These are phyloP conservation scores for Xylaria multiplex DNA, from an alignment of 2,329 filamentous ascomycete species.

Conservation along the genomic window DNA sequence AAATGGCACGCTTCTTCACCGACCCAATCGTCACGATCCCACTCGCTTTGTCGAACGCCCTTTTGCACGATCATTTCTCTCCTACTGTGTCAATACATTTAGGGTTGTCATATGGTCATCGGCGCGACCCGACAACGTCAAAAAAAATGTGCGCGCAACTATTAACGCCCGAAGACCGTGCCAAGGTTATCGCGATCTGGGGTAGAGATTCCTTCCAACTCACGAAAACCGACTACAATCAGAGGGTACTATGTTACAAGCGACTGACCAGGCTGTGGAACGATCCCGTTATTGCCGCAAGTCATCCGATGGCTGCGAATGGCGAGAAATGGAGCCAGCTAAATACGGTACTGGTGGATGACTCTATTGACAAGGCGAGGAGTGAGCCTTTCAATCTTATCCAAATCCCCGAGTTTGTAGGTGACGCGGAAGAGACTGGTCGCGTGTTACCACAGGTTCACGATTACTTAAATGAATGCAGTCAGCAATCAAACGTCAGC, in stretches of 20 bases:
- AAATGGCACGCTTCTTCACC: slow-evolving; percentile 87
- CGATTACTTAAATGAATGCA: slow-evolving; percentile 68
- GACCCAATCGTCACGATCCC: slow-evolving; percentile 64
- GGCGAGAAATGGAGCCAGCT: slow-evolving; percentile 75
- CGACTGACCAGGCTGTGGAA: slow-evolving; percentile 78
- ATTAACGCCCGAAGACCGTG: slow-evolving; percentile 64
- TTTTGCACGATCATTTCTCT: slow-evolving; percentile 73
- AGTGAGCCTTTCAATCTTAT: slow-evolving; percentile 87
- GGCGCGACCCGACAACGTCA: slow-evolving; percentile 77
- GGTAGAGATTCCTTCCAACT: slow-evolving; percentile 80
- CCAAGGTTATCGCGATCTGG: slow-evolving; percentile 76
- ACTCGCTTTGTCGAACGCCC: slow-evolving; percentile 73
- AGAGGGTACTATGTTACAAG: slow-evolving; percentile 90
- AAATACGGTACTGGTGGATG: slow-evolving; percentile 92
- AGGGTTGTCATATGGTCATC: slow-evolving; percentile 92
- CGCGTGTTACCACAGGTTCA: slow-evolving; percentile 67
- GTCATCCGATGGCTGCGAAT: slow-evolving; percentile 55
- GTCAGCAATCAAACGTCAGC: slow-evolving; percentile 69
- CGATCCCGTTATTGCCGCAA: slow-evolving; percentile 54
- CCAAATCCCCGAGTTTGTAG: slow-evolving; percentile 79
- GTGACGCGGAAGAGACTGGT: slow-evolving; percentile 53
- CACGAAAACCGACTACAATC: slow-evolving; percentile 68
- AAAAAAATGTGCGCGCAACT: slow-evolving; percentile 71
- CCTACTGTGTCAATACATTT: slow-evolving; percentile 79
- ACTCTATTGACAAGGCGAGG: slow-evolving; percentile 80